Base-by-base conservation (phyloP, 1,284 basidiomycete species). In the Vanrija sp. region DNA sequence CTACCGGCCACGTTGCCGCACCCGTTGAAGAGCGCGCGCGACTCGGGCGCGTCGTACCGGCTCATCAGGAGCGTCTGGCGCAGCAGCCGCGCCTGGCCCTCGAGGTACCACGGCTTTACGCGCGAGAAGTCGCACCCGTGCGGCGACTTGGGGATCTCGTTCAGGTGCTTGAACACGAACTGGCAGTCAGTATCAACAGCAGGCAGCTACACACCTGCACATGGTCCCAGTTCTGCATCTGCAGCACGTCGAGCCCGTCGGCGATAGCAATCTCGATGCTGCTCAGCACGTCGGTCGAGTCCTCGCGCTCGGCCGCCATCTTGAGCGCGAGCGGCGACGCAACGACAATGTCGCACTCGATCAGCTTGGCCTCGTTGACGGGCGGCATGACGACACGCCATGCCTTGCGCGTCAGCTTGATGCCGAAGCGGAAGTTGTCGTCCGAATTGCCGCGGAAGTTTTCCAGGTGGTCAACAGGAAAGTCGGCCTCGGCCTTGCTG, bases 221-320 rank as follows among this genome's bases (percentile, higher is more conserved):
- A 72, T 98, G 95, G 50, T 98, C 93, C 96, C 96, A 98, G 69
- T 98, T 98, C 78, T 98, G 95, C 96, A 98, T 98, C 7, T 85
- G 83, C 71, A 98, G 83, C 3, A 89, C 87, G 71, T 98, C 93
- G 78, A 91, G 81, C 66, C 98, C 93, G 73, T 98, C 96, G 9
- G 89, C 82, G n/a, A 98, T 77, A n/a, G 91, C 76, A 15, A 98
- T 78, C 74, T 99, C 96, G 61, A 99, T 89, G 3, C 91, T 95
- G 3, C 90, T 90, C 49, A 99, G 80, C 72, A 95, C 91, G 76
- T 98, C 95, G 6, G 85, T 85, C 55, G 58, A 90, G 86, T 88
- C 86, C 72, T 98, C 91, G 74, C 94, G 95, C 75, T 98, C 95
- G 46, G 96, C 94, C 0, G 86, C 86, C 81, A 94, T 84, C 65